Evolutionary conservation across 768 basidiomycete genomes (phyloP), one percentile per base, ranked within the genome.

Genomic region (Boletellus sp.): DNA sequence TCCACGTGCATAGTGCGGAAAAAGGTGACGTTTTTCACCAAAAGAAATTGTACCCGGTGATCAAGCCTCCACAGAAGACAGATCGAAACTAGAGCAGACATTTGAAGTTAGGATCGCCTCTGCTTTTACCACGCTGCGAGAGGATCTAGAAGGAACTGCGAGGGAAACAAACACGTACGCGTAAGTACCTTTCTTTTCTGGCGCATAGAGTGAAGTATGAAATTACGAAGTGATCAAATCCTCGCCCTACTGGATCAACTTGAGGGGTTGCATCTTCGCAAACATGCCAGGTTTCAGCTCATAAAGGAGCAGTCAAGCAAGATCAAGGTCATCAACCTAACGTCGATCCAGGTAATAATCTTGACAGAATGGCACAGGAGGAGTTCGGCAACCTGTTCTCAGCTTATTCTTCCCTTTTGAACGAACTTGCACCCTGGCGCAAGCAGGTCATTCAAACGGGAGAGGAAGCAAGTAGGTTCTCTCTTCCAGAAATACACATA

Each of bases 391-490:
- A 22, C 20, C 42, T 68, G 20, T 56, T 58, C 47, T 69, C 50
- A 37, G 52, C 39, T 6, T 65, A 54, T 61, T 50, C 55, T 47
- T 47, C 45, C 15, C 44, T 70, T 15, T 51, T 71, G 28, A 59
- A 72, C 33, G 67, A 71, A 31, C 59, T 75, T 20, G 62, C 61
- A 20, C 63, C 61, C 34, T 56, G 60, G 20, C 68, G 70, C 8
- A 63, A 55, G 33, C 64, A 60, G 23, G 61, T 59, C 34, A 62
- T 67, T 36, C 65, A 67, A 50, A 59, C 62, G 9, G 60, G 69
- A 19, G 66, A 70, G 45, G 58, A 63, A 41, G 63, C 61, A 51
- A 52, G 74, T 75, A 48, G 53, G 69, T 63, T 8, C 20, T 47
- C 39, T 26, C 3, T 26, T 33, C 13, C 3, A n/a, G 42, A 11